phyloP scores from a whole-genome alignment of 352 stramenopile genomes.

The Phytophthora meadii region DNA sequence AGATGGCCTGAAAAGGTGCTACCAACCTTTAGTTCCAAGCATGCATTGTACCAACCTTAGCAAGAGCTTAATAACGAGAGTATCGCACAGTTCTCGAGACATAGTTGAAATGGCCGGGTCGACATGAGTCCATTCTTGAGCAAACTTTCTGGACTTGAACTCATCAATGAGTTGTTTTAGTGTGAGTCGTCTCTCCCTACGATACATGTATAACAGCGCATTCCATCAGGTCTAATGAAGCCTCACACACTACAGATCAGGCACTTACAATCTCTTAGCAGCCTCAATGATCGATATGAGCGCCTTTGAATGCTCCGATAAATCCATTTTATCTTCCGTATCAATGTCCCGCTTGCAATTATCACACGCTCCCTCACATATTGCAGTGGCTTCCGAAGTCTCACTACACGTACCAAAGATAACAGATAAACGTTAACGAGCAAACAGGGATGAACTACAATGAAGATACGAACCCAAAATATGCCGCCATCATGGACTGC shows the following conservation, averaged over 20 bases:
- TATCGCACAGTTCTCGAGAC: conserved; percentile 51
- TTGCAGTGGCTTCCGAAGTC: conserved; percentile 40
- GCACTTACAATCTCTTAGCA: conserved; percentile 56
- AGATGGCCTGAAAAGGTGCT: too few relatives aligned
- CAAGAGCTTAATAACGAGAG: conserved; percentile 61
- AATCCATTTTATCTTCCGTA: conserved; percentile 39
- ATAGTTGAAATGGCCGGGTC: conserved; percentile 46
- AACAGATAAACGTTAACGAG: neutral
- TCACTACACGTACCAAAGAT: conserved; percentile 34
- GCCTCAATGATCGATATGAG: conserved; percentile 54
- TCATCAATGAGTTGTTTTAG: conserved; percentile 80
- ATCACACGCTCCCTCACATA: conserved; percentile 54
- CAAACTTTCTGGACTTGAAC: conserved; percentile 59
- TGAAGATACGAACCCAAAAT: conserved; percentile 55
- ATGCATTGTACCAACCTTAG: conserved; percentile 29
- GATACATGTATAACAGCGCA: neutral
- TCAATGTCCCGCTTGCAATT: conserved; percentile 49
- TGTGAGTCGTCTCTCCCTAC: conserved; percentile 66
- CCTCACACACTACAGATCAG: neutral
- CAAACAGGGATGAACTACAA: neutral
- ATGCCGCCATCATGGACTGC: conserved; percentile 56
- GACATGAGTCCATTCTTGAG: conserved; percentile 44
- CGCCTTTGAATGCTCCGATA: conserved; percentile 57
- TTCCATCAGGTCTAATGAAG: conserved; percentile 3
- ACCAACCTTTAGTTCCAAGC: too few relatives aligned